These are phyloP conservation scores for Penicillium sp. DNA, from an alignment of 2,329 filamentous ascomycete genomes.

Conservation along the genomic window DNA sequence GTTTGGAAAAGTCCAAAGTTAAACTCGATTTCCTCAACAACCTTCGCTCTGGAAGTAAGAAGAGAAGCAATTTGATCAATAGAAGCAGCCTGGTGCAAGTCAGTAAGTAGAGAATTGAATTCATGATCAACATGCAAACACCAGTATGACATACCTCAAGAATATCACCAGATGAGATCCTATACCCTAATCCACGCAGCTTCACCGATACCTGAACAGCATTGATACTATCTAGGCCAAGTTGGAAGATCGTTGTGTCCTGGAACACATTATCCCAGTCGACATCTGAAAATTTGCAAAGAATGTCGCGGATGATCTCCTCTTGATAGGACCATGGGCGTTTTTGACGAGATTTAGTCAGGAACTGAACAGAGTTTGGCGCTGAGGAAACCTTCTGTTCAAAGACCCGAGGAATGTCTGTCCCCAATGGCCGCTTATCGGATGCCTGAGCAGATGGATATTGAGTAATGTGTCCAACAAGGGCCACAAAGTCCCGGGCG, in stretches of 20 bases:
- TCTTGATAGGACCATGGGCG: slow-evolving; percentile 55
- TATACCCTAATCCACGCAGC: slow-evolving; percentile 60
- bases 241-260: slow-evolving; percentile 73
- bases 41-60: slow-evolving; percentile 40
- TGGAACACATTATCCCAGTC: slow-evolving; percentile 53
- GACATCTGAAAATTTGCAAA: slow-evolving; percentile 60
- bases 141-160: slow-evolving; percentile 53
- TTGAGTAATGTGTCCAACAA: slow-evolving; percentile 36
- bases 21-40: slow-evolving; percentile 29
- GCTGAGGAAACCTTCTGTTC: slow-evolving; percentile 10
- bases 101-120: slow-evolving; percentile 13
- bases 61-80: slow-evolving; percentile 35
- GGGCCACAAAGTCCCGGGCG: slow-evolving; percentile 30
- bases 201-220: slow-evolving; percentile 72
- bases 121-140: neutral
- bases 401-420: slow-evolving; percentile 31
- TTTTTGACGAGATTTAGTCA: slow-evolving; percentile 8
- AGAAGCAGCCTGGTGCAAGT: slow-evolving; percentile 34
- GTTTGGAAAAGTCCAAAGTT: slow-evolving; percentile 55
- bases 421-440: slow-evolving; percentile 26
- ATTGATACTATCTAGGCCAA: slow-evolving; percentile 91
- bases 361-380: neutral
- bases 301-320: slow-evolving; percentile 52
- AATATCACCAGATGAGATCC: slow-evolving; percentile 69
- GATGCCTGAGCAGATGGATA: slow-evolving; percentile 34